These are phyloP conservation scores for Fagus crenata DNA, from an alignment of 306 rosid species.

Conservation along the genomic window DNA sequence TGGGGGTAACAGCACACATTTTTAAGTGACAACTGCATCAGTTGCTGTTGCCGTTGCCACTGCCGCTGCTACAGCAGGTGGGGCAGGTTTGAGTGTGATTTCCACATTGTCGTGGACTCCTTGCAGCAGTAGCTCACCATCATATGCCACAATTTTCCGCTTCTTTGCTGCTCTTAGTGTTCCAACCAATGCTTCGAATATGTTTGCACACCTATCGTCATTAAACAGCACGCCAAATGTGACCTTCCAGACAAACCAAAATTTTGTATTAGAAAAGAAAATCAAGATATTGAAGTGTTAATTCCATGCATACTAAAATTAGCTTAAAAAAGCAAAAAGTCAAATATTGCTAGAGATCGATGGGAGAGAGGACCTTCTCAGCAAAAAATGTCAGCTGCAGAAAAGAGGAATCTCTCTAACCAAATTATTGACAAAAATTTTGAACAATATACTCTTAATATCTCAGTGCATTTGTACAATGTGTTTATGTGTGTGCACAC, in stretches of 20 bases:
- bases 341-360: neutral
- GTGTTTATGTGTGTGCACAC: too few relatives aligned
- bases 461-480: too few relatives aligned
- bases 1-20: neutral
- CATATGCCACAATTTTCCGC: conserved; percentile 62
- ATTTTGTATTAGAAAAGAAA: conserved; percentile 11
- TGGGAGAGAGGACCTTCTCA: too few relatives aligned
- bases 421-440: too few relatives aligned
- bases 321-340: conserved; percentile 15
- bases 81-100: conserved; percentile 64
- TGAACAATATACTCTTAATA: too few relatives aligned
- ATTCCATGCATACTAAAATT: neutral
- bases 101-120: conserved; percentile 95
- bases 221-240: conserved; percentile 81
- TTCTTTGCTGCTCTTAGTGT: conserved; percentile 90
- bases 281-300: neutral
- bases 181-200: conserved; percentile 90
- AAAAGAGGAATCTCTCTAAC: too few relatives aligned
- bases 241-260: conserved; percentile 49
- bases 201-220: conserved; percentile 87
- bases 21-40: conserved; percentile 31
- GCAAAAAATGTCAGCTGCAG: too few relatives aligned
- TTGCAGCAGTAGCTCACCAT: conserved; percentile 87
- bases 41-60: conserved; percentile 34
- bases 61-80: conserved; percentile 29